These are phyloP conservation scores for Lolium multiflorum DNA, from an alignment of 176 grass and related monocot species.

Conservation along the genomic window DNA sequence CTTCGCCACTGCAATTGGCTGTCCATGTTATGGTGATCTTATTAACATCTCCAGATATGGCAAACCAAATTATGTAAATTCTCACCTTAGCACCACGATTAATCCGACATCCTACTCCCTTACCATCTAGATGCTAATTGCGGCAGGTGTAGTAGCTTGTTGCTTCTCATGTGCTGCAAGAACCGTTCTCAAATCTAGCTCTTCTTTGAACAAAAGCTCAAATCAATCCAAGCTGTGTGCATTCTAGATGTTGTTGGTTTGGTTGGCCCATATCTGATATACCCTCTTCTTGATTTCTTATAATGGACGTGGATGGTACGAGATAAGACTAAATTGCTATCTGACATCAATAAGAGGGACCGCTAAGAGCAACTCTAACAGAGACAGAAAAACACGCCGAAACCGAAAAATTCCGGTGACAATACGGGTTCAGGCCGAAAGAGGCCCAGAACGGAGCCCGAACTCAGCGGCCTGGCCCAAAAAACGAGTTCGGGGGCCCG, in stretches of 20 bases:
- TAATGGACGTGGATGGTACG: not conserved
- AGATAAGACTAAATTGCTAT: not conserved
- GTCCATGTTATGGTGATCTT: not conserved
- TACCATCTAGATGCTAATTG: not conserved
- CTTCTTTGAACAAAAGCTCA: too few relatives aligned
- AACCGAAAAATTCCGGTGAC: too few relatives aligned
- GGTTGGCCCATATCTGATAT: conserved; percentile 5
- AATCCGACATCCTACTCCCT: not conserved
- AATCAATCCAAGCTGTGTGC: not conserved
- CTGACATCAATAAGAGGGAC: conserved; percentile 4
- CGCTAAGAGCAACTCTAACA: too few relatives aligned
- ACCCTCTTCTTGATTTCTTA: not conserved
- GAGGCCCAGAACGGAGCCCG: too few relatives aligned
- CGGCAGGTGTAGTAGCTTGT: not conserved
- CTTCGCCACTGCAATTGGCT: not conserved
- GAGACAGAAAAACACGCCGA: too few relatives aligned
- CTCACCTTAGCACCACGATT: not conserved
- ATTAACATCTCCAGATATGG: not conserved
- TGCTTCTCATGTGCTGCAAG: not conserved
- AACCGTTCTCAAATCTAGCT: too few relatives aligned
- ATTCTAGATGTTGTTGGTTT: not conserved
- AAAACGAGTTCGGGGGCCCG: too few relatives aligned
- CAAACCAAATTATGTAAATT: not conserved
- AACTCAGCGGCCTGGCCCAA: too few relatives aligned
- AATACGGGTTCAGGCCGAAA: too few relatives aligned